Evolutionary conservation across 441 rosid species (phyloP).

Genomic region (Bocquillonia castaneifolia): DNA sequence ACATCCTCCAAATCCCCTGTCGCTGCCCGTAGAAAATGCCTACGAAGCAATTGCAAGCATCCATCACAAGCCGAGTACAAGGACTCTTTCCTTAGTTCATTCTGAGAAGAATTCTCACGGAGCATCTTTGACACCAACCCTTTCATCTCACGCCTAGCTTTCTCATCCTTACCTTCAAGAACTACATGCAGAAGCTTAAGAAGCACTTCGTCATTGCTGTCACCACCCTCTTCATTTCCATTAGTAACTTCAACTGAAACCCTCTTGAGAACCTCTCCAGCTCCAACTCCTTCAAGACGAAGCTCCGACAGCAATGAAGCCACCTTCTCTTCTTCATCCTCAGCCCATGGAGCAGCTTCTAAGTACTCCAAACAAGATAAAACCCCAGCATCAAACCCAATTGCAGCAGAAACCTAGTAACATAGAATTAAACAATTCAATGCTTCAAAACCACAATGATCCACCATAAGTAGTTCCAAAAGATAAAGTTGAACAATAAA

Average conservation of each 20-base stretch:
- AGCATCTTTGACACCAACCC: constrained; percentile 52
- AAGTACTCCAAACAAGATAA: constrained; percentile 67
- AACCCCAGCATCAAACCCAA: constrained; percentile 68
- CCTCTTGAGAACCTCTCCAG: constrained; percentile 71
- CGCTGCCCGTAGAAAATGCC: constrained; percentile 83
- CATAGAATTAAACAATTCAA: too few species aligned
- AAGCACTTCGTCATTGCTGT: too few species aligned
- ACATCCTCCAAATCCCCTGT: constrained; percentile 41
- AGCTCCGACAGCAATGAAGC: constrained; percentile 57
- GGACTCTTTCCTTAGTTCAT: too few species aligned
- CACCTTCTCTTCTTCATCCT: constrained; percentile 69
- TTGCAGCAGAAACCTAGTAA: constrained; percentile 84
- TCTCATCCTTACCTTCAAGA: constrained; percentile 79
- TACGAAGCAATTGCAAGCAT: constrained; percentile 66
- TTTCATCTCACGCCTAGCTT: constrained; percentile 88
- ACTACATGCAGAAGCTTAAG: constrained; percentile 60
- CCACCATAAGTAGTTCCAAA: too few species aligned
- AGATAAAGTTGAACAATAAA: too few species aligned
- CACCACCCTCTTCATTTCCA: constrained; percentile 61
- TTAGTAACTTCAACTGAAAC: constrained; percentile 51
- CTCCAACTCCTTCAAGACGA: constrained; percentile 46
- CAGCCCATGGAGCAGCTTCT: constrained; percentile 96
- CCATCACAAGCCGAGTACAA: constrained; percentile 71
- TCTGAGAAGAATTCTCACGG: too few species aligned
- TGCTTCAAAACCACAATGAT: too few species aligned